Percentiles rank a stretch among this genome's conserved stretches.
Conservation (phyloP, 2,329 filamentous ascomycete genomes). For the Fusarium drepaniforme region DNA sequence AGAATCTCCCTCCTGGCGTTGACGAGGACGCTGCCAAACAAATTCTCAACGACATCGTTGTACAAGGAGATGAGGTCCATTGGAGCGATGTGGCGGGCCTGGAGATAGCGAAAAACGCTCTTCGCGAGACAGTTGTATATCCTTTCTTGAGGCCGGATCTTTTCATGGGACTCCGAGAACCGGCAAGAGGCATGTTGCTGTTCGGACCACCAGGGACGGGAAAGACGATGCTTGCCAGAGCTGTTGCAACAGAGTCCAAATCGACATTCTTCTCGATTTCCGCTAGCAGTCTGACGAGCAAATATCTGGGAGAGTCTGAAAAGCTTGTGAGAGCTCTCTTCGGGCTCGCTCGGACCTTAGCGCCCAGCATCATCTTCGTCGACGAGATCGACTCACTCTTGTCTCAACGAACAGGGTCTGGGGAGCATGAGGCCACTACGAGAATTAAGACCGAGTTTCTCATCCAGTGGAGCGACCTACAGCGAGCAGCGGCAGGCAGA, state of each 20-base stretch:
- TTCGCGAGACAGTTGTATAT: conserved; percentile 97
- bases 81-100: conserved; percentile 95
- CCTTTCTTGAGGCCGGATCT: conserved; percentile 95
- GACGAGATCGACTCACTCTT: conserved; percentile 97
- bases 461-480: conserved; percentile 96
- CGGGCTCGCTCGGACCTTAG: conserved; percentile 85
- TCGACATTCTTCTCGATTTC: conserved; percentile 98
- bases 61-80: conserved; percentile 93
- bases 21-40: conserved; percentile 88
- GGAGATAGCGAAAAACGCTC: conserved; percentile 87
- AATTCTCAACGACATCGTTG: conserved; percentile 95
- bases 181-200: conserved; percentile 92
- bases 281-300: conserved; percentile 92
- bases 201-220: conserved; percentile 98
- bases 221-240: conserved; percentile 95
- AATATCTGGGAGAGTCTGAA: conserved; percentile 96
- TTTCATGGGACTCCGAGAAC: conserved; percentile 95
- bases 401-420: conserved; percentile 83
- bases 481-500: conserved; percentile 89
- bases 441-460: conserved; percentile 98
- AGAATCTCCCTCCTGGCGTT: conserved; percentile 83
- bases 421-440: conserved; percentile 92
- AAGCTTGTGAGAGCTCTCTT: conserved; percentile 96
- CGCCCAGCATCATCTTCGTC: conserved; percentile 97
- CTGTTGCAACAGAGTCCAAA: conserved; percentile 92